Evolutionary conservation across 352 stramenopile genomes (phyloP).

Genomic region (Pythium grandisporangium): DNA sequence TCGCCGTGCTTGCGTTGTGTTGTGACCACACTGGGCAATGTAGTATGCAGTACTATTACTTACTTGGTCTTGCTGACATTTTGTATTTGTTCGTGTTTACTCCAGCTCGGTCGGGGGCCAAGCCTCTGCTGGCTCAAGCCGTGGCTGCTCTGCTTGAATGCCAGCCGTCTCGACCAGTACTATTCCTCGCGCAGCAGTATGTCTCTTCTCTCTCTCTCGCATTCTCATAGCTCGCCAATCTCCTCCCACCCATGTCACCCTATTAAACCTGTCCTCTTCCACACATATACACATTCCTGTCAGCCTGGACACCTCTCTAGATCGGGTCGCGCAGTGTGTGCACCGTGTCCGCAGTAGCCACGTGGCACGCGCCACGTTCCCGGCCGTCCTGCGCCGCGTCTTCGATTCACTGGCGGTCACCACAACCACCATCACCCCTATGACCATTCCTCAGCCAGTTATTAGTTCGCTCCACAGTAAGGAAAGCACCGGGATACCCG

Average conservation of each 20-base stretch:
- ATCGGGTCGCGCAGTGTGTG: conserved; percentile 1
- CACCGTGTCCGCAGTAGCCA: conserved; percentile 1
- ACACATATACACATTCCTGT: no score
- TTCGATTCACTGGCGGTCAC: no score
- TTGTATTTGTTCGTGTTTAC: no score
- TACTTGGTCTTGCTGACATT: not conserved
- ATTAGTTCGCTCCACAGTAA: no score
- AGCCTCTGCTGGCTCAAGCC: conserved; percentile 5
- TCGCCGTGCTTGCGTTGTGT: not conserved
- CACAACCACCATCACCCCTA: no score
- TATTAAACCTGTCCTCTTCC: no score
- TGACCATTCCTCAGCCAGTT: no score
- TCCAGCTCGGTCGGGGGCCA: conserved; percentile 8
- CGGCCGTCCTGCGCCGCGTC: no score
- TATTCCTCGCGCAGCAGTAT: conserved; percentile 11
- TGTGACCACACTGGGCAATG: no score
- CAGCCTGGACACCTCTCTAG: conserved; percentile 3
- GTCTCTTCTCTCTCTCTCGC: not conserved
- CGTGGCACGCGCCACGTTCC: not conserved
- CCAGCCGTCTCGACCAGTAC: conserved; percentile 2
- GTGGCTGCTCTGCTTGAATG: conserved; percentile 7
- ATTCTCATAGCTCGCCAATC: not conserved
- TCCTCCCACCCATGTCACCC: not conserved
- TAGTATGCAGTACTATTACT: no score
- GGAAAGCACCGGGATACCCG: no score